Percentiles rank a stretch among this genome's conserved stretches.
phyloP scores from a whole-genome alignment of 2,329 filamentous ascomycete species.

The Capronia coronata region DNA sequence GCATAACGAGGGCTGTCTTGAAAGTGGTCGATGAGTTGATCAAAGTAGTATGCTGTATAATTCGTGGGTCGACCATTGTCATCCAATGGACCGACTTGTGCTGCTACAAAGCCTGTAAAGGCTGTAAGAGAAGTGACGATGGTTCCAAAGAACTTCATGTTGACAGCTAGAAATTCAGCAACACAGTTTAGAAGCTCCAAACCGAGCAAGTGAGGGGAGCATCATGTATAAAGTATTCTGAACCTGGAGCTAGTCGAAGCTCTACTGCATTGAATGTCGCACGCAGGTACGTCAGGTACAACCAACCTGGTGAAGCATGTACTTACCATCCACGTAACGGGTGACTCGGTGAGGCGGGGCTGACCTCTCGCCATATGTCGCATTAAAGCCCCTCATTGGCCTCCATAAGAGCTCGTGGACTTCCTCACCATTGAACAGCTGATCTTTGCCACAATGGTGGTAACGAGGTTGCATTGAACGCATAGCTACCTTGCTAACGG shows the following conservation, averaged over 20 bases:
- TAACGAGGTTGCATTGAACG: background rate
- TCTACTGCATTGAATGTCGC: background rate
- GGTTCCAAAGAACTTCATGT: constrained; percentile 6
- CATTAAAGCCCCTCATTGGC: background rate
- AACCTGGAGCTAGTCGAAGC: background rate
- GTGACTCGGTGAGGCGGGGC: background rate
- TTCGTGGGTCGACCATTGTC: constrained; percentile 22
- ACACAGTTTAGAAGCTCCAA: background rate
- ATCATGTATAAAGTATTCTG: background rate
- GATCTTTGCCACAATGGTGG: background rate
- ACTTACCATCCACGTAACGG: background rate
- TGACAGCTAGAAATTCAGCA: background rate
- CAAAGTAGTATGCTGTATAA: constrained; percentile 22
- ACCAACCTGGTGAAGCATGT: background rate
- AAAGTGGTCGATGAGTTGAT: constrained; percentile 26
- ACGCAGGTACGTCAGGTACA: background rate
- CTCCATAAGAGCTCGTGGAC: background rate
- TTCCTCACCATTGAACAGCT: background rate
- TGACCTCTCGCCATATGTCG: background rate
- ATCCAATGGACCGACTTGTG: constrained; percentile 20
- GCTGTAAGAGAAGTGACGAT: constrained; percentile 2
- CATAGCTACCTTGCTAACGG: background rate
- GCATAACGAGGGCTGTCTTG: constrained; percentile 20
- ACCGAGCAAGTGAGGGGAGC: background rate
- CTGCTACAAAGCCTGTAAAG: constrained; percentile 12